Percentiles rank a stretch among this genome's conserved stretches.
These are phyloP conservation scores for Gnomoniopsis smithogilvyi DNA, from an alignment of 2,329 filamentous ascomycete species.

Conservation along the genomic window DNA sequence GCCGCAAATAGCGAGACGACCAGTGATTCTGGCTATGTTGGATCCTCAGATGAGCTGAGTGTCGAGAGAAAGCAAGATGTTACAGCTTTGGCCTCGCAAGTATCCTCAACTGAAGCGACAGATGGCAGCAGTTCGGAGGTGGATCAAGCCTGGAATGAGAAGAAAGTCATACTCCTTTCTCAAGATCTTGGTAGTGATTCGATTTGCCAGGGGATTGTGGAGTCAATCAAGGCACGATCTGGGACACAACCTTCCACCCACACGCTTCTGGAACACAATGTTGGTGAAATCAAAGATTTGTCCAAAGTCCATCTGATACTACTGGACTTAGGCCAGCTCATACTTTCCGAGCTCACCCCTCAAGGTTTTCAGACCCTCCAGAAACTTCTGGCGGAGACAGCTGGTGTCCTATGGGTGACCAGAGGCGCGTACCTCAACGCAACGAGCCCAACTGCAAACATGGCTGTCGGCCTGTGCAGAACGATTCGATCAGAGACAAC, in stretches of 20 bases:
- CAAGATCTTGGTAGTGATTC: not conserved
- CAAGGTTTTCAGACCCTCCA: constrained; percentile 20
- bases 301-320: constrained; percentile 23
- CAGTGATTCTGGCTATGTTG: constrained; percentile 3
- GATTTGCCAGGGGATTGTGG: not conserved
- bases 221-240: not conserved
- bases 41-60: constrained; percentile 3
- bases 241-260: constrained; percentile 7
- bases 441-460: constrained; percentile 23
- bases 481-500: constrained; percentile 25
- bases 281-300: constrained; percentile 3
- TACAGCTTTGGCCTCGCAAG: not conserved
- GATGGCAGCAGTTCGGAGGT: not conserved
- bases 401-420: constrained; percentile 35
- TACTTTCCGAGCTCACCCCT: constrained; percentile 19
- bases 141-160: not conserved
- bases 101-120: not conserved
- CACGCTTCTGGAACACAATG: constrained; percentile 15
- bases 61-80: not conserved
- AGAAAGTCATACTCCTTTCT: not conserved
- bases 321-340: constrained; percentile 20
- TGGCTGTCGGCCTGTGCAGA: constrained; percentile 25
- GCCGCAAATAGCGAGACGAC: not conserved
- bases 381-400: constrained; percentile 20
- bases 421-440: constrained; percentile 30